Evolutionary conservation across 148 eudicot genomes (phyloP), one percentile per base, ranked within the genome.

Genomic region (Persicaria tinctoria): DNA sequence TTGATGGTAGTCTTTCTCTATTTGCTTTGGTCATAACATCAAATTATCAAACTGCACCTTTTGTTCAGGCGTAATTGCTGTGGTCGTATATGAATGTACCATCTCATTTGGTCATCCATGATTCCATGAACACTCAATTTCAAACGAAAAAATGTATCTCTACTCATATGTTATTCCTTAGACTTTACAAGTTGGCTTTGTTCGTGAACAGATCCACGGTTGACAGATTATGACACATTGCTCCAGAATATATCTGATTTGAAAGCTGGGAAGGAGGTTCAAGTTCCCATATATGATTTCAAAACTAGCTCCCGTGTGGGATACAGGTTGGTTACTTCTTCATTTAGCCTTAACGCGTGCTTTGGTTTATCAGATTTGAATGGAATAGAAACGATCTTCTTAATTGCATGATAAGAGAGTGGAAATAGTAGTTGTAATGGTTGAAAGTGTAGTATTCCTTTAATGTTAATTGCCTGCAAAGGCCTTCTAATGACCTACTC

Each of bases 161-260:
- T 32, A 32, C 2, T 5, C 13, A 1, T 13, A 14, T 12, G 38
- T 66, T 5, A 44, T 66, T 46, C 44, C 48, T 13, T 66, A 66
- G n/a, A 38, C 48, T 47, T 66, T 1, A 41, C 16, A 2, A n/a
- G 54, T 71, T 16, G 47, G n/a, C 54, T 8, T 68, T 73, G 57
- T 75, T 63, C 20, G 76, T 66, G 70, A 66, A 78, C 92, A 93
- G 97, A 93, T 74, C 97, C 97, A 78, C 93, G 97, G 76, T 86
- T 93, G 89, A 90, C 97, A 16, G 97, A 93, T 81, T 93, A 89
- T 82, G 97, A 93, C 71, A 89, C 96, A 9, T 85, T 93, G 88
- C 89, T 93, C 72, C 88, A 84, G 79, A 93, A 90, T 79, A 89
- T 93, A 75, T 82, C 79, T 74, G 97, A 93, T 66, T 84, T 93